Percentiles rank a stretch among this genome's conserved stretches.
Conservation (phyloP, 345 rosid genomes). For the Mercurialis annua region DNA sequence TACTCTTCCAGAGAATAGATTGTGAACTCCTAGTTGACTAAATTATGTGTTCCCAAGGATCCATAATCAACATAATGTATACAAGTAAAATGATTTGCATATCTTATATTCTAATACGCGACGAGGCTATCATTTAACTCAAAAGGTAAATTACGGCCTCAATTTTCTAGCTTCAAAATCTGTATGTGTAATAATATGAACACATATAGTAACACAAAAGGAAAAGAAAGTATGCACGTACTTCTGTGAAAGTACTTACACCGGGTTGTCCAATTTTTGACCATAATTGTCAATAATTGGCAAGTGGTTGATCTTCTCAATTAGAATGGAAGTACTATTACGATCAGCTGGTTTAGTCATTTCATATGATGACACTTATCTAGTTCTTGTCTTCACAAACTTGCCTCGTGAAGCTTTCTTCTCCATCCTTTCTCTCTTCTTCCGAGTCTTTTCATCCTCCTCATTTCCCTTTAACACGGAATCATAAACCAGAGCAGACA, state of each 20-base stretch:
- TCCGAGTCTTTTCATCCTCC: slow-evolving; percentile 84
- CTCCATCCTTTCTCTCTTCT: slow-evolving; percentile 93
- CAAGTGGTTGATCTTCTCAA: neutral
- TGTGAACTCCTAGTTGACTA: slow-evolving; percentile 37
- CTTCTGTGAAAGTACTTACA: neutral
- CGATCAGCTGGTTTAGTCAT: neutral
- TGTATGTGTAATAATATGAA: neutral
- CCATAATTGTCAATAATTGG: neutral
- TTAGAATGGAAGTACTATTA: neutral
- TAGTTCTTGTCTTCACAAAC: slow-evolving; percentile 57
- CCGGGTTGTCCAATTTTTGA: neutral
- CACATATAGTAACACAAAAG: neutral
- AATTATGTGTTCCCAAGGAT: neutral
- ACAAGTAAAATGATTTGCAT: neutral
- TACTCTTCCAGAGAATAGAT: slow-evolving; percentile 40
- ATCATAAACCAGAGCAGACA: neutral
- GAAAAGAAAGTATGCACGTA: neutral
- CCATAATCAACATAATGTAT: neutral
- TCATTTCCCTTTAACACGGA: slow-evolving; percentile 46
- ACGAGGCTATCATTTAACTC: neutral
- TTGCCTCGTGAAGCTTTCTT: slow-evolving; percentile 66
- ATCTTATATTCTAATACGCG: neutral
- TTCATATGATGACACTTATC: slow-evolving; percentile 26
- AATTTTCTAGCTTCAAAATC: neutral
- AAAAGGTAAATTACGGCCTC: neutral